These are phyloP conservation scores for Beauveria medogensis DNA, from an alignment of 2,329 filamentous ascomycete genomes.

Conservation along the genomic window DNA sequence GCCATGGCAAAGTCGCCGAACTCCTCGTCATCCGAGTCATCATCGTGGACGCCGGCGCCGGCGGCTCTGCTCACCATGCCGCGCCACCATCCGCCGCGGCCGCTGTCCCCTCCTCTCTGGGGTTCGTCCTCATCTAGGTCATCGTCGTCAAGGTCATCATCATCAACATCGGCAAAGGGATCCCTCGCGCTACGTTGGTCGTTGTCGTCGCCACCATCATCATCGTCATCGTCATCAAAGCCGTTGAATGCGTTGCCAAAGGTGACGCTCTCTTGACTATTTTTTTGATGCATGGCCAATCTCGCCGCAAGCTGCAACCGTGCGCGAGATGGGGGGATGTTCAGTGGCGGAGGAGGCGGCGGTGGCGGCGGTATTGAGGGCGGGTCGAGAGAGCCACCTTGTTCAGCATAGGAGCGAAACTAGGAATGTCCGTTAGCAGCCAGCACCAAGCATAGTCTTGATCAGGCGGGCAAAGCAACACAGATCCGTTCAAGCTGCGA, in stretches of 20 bases:
- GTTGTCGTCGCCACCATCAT: slow-evolving; percentile 30
- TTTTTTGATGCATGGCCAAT: slow-evolving; percentile 67
- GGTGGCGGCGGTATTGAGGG: slow-evolving; percentile 52
- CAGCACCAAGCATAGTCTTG: background rate
- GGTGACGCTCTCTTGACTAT: slow-evolving; percentile 40
- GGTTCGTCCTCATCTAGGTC: slow-evolving; percentile 24
- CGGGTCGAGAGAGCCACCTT: slow-evolving; percentile 40
- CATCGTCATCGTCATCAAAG: slow-evolving; percentile 51
- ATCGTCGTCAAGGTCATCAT: slow-evolving; percentile 30
- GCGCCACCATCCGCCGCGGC: slow-evolving; percentile 43
- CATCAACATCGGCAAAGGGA: slow-evolving; percentile 50
- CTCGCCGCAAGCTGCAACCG: slow-evolving; percentile 85
- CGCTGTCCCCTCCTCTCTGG: slow-evolving; percentile 14
- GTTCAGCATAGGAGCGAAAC: slow-evolving; percentile 53
- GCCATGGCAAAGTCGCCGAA: slow-evolving; percentile 63
- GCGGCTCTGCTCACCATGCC: slow-evolving; percentile 29
- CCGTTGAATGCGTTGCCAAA: slow-evolving; percentile 32
- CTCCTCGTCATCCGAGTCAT: slow-evolving; percentile 50
- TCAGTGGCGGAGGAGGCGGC: slow-evolving; percentile 69
- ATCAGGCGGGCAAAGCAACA: background rate
- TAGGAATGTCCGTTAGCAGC: slow-evolving; percentile 19
- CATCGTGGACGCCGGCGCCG: slow-evolving; percentile 26
- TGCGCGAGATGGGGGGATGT: slow-evolving; percentile 78
- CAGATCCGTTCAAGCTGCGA: slow-evolving; percentile 15
- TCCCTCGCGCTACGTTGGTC: slow-evolving; percentile 7